Evolutionary conservation across 2,329 filamentous ascomycete genomes (phyloP), one percentile per base, ranked within the genome.

Genomic region (Teratosphaeria nubilosa): DNA sequence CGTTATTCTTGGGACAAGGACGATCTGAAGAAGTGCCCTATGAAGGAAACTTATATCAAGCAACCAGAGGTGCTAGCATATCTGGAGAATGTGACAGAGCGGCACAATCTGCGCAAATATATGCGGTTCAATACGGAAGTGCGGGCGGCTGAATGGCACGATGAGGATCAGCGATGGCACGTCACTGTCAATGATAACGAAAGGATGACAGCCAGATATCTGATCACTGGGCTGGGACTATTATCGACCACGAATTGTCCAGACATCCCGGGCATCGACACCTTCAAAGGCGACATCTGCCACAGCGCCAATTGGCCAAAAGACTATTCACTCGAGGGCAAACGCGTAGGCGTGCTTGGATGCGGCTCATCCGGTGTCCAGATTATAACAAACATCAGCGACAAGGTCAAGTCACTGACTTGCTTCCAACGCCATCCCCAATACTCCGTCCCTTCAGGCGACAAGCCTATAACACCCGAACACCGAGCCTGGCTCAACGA

Each of bases 241-340:
- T 64, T 74, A 1, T 69, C 68, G 1, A 65, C 66, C 1, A 61
- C 62, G 16, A 72, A 70, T 20, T 62, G 67, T 9, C 72, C 72
- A 6, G 27, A 30, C 14, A 73, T 77, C 22, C 69, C 72, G 31
- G 75, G 75, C 4, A 59, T 77, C 2, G 65, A 74, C 31, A 69
- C 72, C 50, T 77, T 75, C 69, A 71, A 75, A 59, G 75, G 75
- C 3, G 72, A 74, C 22, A 59, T 77, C 3, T 72, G 77, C 66
- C 76, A 78, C 58, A 75, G 73, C 2, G 75, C 76, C 10, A 65
- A 67, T 27, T 78, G 74, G 65, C 73, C 77, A 52, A 72, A 76
- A 61, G 69, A 68, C 9, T 73, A 74, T 54, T 59, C 66, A n/a
- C 55, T 73, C 32, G 63, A 67, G 20, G 70, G 72, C 22, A 77